Evolutionary conservation across 495 filamentous ascomycete species (phyloP).

Genomic region (Xylaria sp.): DNA sequence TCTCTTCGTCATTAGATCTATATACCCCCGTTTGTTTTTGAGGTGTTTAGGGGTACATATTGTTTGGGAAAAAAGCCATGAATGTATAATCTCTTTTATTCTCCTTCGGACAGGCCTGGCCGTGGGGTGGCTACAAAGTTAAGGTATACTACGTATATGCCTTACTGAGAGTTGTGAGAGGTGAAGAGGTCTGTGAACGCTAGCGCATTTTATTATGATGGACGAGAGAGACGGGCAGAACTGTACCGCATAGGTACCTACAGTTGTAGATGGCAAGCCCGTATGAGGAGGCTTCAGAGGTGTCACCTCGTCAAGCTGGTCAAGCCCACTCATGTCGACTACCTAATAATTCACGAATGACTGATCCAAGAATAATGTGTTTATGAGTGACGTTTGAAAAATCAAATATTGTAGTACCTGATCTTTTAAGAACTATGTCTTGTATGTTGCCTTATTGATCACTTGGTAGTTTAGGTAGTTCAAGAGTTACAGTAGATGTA

Average conservation of each 20-base stretch:
- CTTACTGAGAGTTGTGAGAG: slow-evolving; percentile 30
- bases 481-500: no score
- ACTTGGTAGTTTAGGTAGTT: no score
- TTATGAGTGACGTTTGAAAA: background rate
- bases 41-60: slow-evolving; percentile 39
- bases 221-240: background rate
- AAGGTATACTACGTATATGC: slow-evolving; percentile 32
- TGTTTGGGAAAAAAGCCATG: slow-evolving; percentile 43
- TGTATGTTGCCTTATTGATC: no score
- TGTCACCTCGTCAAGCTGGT: background rate
- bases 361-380: background rate
- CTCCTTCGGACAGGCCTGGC: slow-evolving; percentile 24
- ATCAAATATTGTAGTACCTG: background rate
- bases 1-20: slow-evolving; percentile 51
- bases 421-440: background rate
- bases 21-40: slow-evolving; percentile 49
- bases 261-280: background rate
- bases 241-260: background rate
- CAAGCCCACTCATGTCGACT: slow-evolving; percentile 13
- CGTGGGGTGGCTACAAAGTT: slow-evolving; percentile 7
- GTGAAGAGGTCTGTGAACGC: slow-evolving; percentile 22
- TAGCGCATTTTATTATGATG: slow-evolving; percentile 27
- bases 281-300: background rate
- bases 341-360: slow-evolving; percentile 17
- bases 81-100: slow-evolving; percentile 40